Evolutionary conservation across 768 basidiomycete species (phyloP).

Genomic region (Phaffia tasmanica): DNA sequence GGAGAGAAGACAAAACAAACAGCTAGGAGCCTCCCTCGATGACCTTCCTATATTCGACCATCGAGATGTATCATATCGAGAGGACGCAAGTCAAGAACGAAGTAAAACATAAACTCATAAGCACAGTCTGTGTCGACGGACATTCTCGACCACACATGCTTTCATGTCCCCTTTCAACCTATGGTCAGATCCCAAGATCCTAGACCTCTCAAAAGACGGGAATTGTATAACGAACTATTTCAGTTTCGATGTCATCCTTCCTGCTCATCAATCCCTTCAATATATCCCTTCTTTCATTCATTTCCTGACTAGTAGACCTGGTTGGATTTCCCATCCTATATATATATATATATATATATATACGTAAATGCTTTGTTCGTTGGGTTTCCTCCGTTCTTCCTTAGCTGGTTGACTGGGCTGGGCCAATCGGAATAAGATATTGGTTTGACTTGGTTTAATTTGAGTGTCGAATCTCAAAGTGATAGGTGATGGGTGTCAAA

Average conservation of each 20-base stretch:
- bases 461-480: no score
- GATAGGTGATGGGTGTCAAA: no score
- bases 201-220: background rate
- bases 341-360: no score
- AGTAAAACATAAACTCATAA: background rate
- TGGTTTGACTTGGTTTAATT: no score
- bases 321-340: no score
- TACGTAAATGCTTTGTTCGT: no score
- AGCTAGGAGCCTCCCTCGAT: slow-evolving; percentile 23
- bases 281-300: no score
- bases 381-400: no score
- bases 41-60: slow-evolving; percentile 13
- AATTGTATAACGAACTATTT: slow-evolving; percentile 10
- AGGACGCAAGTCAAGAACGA: background rate
- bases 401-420: no score
- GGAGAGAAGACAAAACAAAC: slow-evolving; percentile 12
- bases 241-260: slow-evolving; percentile 23
- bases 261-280: slow-evolving; percentile 6
- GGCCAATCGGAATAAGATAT: no score
- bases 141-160: background rate
- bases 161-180: background rate
- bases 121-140: no score
- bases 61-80: background rate
- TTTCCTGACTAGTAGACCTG: no score
- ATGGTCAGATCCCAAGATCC: background rate